Percentiles rank a stretch among this genome's conserved stretches.
phyloP scores from a whole-genome alignment of 768 basidiomycete species.

The Tulasnella sp. region DNA sequence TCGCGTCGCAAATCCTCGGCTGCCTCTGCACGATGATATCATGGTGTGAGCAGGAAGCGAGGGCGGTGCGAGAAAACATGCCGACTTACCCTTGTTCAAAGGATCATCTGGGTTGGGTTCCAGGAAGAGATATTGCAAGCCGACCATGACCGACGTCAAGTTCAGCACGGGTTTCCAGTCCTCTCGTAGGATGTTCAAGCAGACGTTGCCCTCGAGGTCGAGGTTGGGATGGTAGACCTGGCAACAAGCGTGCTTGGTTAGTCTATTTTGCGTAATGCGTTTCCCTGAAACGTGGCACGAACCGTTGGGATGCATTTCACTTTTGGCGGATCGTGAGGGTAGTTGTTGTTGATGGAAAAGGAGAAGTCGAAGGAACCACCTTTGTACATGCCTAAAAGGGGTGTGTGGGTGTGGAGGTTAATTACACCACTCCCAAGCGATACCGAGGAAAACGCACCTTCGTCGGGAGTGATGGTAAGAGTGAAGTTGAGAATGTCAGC shows the following conservation, averaged over 20 bases:
- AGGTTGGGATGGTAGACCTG: constrained; percentile 99
- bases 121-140: constrained; percentile 95
- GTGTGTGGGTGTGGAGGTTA: not conserved
- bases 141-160: constrained; percentile 97
- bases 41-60: constrained; percentile 36
- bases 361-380: constrained; percentile 93
- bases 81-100: constrained; percentile 87
- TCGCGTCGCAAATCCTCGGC: constrained; percentile 92
- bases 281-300: constrained; percentile 40
- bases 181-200: constrained; percentile 96
- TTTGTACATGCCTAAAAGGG: constrained; percentile 91
- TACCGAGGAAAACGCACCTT: constrained; percentile 59
- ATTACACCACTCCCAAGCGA: not conserved
- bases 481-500: constrained; percentile 95
- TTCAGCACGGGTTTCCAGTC: constrained; percentile 99
- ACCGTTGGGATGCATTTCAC: constrained; percentile 97
- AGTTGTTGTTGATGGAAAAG: constrained; percentile 95
- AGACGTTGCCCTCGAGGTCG: constrained; percentile 97
- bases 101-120: constrained; percentile 99
- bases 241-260: constrained; percentile 9
- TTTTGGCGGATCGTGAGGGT: constrained; percentile 99
- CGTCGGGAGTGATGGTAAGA: constrained; percentile 93
- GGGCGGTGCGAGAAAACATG: constrained; percentile 22
- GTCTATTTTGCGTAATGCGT: not conserved
- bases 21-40: constrained; percentile 68